These are phyloP conservation scores for Friedmanniomyces simplex DNA, from an alignment of 495 filamentous ascomycete species.

Conservation along the genomic window DNA sequence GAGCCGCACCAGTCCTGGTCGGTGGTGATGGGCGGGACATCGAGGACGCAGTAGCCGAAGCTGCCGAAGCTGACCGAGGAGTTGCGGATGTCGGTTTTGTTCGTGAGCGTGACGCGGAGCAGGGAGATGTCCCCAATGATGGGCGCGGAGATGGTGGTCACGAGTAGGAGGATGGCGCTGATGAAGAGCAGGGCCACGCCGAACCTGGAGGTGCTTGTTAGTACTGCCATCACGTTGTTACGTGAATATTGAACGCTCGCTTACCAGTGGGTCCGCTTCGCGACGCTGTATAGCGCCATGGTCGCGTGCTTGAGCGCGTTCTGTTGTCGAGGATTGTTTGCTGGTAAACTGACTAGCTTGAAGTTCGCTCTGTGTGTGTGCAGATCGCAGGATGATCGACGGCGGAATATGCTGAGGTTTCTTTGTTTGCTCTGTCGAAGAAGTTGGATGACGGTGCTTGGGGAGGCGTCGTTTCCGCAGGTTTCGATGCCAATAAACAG, in stretches of 20 bases:
- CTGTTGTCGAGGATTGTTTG: not conserved
- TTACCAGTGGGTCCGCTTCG: not conserved
- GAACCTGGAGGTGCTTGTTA: slow-evolving; percentile 23
- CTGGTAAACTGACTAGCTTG: too few species aligned
- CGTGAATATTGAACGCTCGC: not conserved
- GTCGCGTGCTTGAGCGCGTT: not conserved
- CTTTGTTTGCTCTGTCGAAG: too few species aligned
- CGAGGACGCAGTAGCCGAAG: slow-evolving; percentile 45
- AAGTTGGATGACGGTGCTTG: too few species aligned
- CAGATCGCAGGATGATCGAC: too few species aligned
- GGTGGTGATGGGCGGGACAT: slow-evolving; percentile 21
- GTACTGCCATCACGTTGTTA: not conserved
- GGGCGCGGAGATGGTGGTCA: slow-evolving; percentile 49
- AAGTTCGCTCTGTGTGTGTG: too few species aligned
- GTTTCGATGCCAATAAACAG: too few species aligned
- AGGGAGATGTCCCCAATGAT: slow-evolving; percentile 43
- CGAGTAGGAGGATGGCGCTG: slow-evolving; percentile 44
- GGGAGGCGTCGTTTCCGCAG: too few species aligned
- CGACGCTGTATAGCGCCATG: not conserved
- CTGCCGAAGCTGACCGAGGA: slow-evolving; percentile 43
- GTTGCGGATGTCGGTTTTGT: slow-evolving; percentile 23
- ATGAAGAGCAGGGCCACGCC: slow-evolving; percentile 49
- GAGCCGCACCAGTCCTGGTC: slow-evolving; percentile 37
- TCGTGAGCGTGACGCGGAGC: slow-evolving; percentile 39
- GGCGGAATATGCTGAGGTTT: too few species aligned